Base-by-base conservation (phyloP, 2,329 filamentous ascomycete species). In the Onygena corvina region DNA sequence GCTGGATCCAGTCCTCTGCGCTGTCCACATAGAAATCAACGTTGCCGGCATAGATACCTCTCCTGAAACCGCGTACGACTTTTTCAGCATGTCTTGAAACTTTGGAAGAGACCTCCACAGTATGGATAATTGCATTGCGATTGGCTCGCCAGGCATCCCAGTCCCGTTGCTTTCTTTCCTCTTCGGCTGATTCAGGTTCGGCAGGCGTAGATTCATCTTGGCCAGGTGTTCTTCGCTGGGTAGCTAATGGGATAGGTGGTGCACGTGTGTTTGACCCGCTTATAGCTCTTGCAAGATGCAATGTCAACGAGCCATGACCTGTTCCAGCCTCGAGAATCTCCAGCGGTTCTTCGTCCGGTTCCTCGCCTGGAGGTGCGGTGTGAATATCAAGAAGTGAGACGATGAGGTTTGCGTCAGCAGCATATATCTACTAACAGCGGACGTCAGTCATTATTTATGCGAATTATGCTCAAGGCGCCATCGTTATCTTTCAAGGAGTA, bases 251-350 rank as follows among this genome's bases (percentile, higher is more conserved):
- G 12, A 73, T 61, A 11, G 63, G 59, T 0, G 74, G 72, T 4
- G 75, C 67, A 2, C 71, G 65, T 1, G 76, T 67, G 59, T 89
- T 89, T 14, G 79, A 83, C 38, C 77, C 84, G 60, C 89, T 83
- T 40, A 92, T 77, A 2, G 84, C 84, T 47, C 84, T 76, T 25
- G 84, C 80, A 18, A 92, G 72, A 59, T 89, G 78, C 3, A 92
- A 66, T 0, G 85, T 90, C 51, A 92, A 66, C 29, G 82, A 81
- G 51, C 86, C 86, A 71, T 89, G 84, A n/a, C 86, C 86, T 2
- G 86, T 92, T 12, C 86, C 86, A 42, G 85, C 85, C 65, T 92
- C 86, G 47, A 92, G 80, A 38, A 92, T 84, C 60, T 90, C 83
- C 9, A 89, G 64, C 0, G 74, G 76, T 6, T 70, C 64, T 31